Base-by-base conservation (phyloP, 441 rosid species). In the Populus tomentosa region DNA sequence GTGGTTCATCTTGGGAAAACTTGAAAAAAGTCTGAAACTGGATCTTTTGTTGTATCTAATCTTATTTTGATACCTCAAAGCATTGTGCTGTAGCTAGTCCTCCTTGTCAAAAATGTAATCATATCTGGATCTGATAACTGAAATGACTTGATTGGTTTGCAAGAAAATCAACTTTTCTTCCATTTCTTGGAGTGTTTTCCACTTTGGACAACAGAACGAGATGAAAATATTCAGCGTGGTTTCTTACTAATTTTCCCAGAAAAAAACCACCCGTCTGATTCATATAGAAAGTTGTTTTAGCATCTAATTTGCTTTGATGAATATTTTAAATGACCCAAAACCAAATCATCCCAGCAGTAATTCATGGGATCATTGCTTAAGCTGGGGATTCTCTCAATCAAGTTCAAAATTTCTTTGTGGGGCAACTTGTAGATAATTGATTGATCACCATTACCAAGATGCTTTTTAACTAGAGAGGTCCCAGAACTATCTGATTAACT, bases 1-100 rank as follows among this genome's bases (percentile, higher is more conserved):
- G 3, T 77, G 87, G 82, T 75, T 84, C 81, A 89, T 89, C 75
- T 86, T 90, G 87, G 79, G 71, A 28, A 85, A 71, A 82, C 72
- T 84, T 83, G 91, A n/a, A 77, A 84, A 87, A 67, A 53, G 30
- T 69, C 56, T 13, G 67, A 75, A 72, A 77, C 77, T 72, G 59
- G 69, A 74, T 78, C 65, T 64, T 68, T 2, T 11, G 70, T 30
- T 64, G 67, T 66, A 72, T 73, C 71, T 35, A 61, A 9, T 24
- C 30, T 7, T 28, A 28, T 14, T 46, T 46, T 46, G 56, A 46
- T 46, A 46, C 56, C 56, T 46, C 56, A 46, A 46, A 1, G 0
- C 18, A 5, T 1, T 46, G 56, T 46, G 56, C 56, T n/a, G n/a
- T 42, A 32, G 74, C 75, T 72, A 67, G 72, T 78, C 74, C 72